These are phyloP conservation scores for Malus fusca DNA, from an alignment of 306 rosid genomes.

Conservation along the genomic window DNA sequence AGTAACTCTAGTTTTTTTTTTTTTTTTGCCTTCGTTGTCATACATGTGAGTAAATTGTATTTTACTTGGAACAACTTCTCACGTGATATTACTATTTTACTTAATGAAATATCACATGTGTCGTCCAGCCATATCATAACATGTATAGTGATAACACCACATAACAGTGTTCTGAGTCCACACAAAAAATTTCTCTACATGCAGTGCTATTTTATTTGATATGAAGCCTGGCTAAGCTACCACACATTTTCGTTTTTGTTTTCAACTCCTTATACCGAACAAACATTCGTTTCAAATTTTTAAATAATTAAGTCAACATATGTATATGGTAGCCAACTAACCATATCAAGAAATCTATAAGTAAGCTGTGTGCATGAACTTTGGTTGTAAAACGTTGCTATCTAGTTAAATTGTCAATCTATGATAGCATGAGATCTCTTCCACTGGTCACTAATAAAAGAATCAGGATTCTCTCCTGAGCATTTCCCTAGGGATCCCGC, in stretches of 20 bases:
- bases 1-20: no score
- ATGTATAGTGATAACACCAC: no score
- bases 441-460: not conserved
- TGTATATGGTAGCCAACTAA: not conserved
- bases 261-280: slow-evolving; percentile 16
- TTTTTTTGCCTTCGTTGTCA: no score
- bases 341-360: not conserved
- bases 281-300: slow-evolving; percentile 33
- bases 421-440: not conserved
- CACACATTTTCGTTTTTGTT: not conserved
- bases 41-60: no score
- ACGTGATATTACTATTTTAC: no score
- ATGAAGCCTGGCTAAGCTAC: not conserved
- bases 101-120: no score
- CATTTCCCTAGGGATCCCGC: no score
- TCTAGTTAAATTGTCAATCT: not conserved
- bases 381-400: slow-evolving; percentile 3
- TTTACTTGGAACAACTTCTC: no score
- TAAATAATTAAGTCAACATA: not conserved
- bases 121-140: no score
- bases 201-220: not conserved
- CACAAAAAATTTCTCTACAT: not conserved
- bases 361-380: slow-evolving; percentile 6
- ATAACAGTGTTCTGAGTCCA: not conserved
- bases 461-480: no score